phyloP scores from a whole-genome alignment of 495 filamentous ascomycete genomes.

The Penicillium ucsense region DNA sequence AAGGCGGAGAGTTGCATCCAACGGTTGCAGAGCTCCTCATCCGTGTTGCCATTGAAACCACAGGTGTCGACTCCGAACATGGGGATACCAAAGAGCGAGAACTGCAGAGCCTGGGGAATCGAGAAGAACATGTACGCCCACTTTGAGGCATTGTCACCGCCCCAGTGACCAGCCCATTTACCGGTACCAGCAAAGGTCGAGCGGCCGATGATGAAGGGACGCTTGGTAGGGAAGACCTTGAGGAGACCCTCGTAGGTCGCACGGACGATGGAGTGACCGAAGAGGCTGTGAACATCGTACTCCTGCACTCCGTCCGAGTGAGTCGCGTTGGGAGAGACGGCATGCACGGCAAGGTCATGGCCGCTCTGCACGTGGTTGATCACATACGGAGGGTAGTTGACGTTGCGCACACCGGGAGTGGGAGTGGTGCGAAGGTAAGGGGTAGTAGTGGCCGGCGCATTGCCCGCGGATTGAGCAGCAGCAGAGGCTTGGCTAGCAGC shows the following conservation, averaged over 20 bases:
- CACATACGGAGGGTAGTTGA: conserved; percentile 72
- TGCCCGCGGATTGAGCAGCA: conserved; percentile 18
- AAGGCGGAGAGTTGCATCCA: conserved; percentile 86
- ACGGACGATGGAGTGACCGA: conserved; percentile 64
- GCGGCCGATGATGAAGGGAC: conserved; percentile 80
- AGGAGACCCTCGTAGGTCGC: conserved; percentile 71
- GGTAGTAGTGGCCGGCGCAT: conserved; percentile 26
- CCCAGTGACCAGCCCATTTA: conserved; percentile 82
- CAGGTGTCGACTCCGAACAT: conserved; percentile 85
- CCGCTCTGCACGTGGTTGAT: conserved; percentile 63
- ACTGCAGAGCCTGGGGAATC: conserved; percentile 72
- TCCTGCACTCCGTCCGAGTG: conserved; percentile 61
- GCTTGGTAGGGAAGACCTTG: conserved; percentile 49
- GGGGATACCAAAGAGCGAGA: conserved; percentile 74
- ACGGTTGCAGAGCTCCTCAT: conserved; percentile 67
- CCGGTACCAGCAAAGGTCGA: conserved; percentile 75
- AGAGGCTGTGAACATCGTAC: conserved; percentile 77
- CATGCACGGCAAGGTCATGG: conserved; percentile 64
- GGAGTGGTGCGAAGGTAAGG: conserved; percentile 54
- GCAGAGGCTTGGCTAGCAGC: conserved; percentile 43
- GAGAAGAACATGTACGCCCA: conserved; percentile 67
- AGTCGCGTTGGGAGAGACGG: conserved; percentile 69
- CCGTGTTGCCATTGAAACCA: conserved; percentile 64
- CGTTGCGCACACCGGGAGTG: conserved; percentile 59
- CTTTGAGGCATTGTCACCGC: conserved; percentile 65